Base-by-base conservation (phyloP, 257 asterid genomes). In the Gentiana dahurica region DNA sequence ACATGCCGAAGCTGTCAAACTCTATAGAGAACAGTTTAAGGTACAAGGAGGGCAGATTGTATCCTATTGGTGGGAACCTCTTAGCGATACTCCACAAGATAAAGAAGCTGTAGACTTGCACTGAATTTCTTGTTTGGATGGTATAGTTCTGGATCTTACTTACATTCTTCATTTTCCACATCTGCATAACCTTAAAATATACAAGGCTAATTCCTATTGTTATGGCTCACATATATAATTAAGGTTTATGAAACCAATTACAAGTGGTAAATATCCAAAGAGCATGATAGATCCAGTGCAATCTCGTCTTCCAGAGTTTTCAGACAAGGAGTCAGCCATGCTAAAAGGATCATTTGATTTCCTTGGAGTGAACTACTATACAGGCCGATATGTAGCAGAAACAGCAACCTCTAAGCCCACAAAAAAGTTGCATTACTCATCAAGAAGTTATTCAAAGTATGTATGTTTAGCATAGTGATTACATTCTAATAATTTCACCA, bases 1-100 rank as follows among this genome's bases (percentile, higher is more conserved):
- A 41, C 88, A 81, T 50, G 55, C 82, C 1, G 75, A 62, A 32
- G 78, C 76, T 0, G 80, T 77, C 6, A 66, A 75, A 8, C 45
- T 75, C 1, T 78, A 77, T 55, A 59, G 72, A 34, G 39, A 73
- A 11, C 64, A 65, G 49, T 81, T 61, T 52, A 73, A 78, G 82
- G 72, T 35, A 52, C 89, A 81, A 67, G 74, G 71, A 57, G 89
- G 85, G 4, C 58, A 75, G 55, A 50, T 78, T 2, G 71, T 72
- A 44, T 54, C 73, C 38, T 68, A 75, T 37, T 81, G 85, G 89
- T 73, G 49, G 55, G 82, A 75, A 61, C 85, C 89, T 59, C 72
- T 72, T 38, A 35, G 24, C 35, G 33, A 41, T 38, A 56, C 64
- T 10, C n/a, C 15, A 0, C 32, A 49, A 37, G 74, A 68, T 35